phyloP scores from a whole-genome alignment of 495 filamentous ascomycete genomes.

The Penicillium bovifimosum region DNA sequence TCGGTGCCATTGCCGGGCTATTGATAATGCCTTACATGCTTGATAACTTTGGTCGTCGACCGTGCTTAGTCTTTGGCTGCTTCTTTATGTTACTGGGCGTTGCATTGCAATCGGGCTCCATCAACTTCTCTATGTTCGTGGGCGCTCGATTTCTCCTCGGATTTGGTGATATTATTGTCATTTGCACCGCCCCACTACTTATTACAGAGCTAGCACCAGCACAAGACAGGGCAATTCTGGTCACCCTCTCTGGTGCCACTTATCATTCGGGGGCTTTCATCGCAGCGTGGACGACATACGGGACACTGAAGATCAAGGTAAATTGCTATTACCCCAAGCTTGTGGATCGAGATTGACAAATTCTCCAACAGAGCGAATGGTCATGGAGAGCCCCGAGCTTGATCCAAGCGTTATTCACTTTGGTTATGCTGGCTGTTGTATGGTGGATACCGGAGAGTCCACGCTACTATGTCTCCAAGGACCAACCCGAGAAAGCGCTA shows the following conservation, averaged over 20 bases:
- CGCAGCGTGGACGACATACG: conserved; percentile 18
- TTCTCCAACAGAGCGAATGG: conserved; percentile 9
- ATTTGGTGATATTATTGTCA: conserved; percentile 18
- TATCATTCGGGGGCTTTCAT: conserved; percentile 18
- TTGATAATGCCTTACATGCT: conserved; percentile 17
- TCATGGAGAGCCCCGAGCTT: conserved; percentile 13
- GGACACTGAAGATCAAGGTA: conserved; percentile 19
- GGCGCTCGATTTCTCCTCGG: conserved; percentile 17
- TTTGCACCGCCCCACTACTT: conserved; percentile 15
- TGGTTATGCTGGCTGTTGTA: conserved; percentile 11
- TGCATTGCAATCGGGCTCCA: conserved; percentile 9
- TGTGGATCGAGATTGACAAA: too few species aligned
- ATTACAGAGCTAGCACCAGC: conserved; percentile 18
- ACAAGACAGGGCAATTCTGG: conserved; percentile 13
- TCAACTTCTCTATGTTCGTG: conserved; percentile 19
- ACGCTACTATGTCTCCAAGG: conserved; percentile 27
- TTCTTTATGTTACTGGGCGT: conserved; percentile 23
- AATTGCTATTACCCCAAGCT: not conserved
- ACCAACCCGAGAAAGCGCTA: conserved; percentile 34
- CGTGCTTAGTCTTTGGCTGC: conserved; percentile 13
- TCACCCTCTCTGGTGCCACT: conserved; percentile 12
- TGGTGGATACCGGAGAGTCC: conserved; percentile 16
- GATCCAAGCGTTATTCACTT: conserved; percentile 9
- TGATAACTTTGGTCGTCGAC: conserved; percentile 15
- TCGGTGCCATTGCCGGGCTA: conserved; percentile 18